phyloP scores from a whole-genome alignment of 371 early-diverging fungal genomes.

The Catenaria anguillulae region DNA sequence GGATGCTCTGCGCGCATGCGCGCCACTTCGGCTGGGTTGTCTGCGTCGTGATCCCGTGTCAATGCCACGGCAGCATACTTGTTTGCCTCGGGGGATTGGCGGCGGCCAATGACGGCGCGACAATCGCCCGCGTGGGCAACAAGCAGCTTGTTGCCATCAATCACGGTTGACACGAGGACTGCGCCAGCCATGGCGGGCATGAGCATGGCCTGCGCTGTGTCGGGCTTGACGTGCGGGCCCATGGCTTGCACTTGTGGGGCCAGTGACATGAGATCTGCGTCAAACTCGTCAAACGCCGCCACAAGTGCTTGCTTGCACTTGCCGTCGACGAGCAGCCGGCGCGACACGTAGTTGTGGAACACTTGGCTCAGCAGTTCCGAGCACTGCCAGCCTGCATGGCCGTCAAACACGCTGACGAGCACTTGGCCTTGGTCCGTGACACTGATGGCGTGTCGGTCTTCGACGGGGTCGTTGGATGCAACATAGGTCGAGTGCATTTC shows the following conservation, averaged over 20 bases:
- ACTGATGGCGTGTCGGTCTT: neutral
- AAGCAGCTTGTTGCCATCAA: constrained; percentile 52
- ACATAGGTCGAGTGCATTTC: neutral
- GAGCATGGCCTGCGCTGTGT: neutral
- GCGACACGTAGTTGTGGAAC: constrained; percentile 1
- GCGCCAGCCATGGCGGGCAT: constrained; percentile 5
- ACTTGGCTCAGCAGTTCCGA: neutral
- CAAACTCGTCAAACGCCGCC: neutral
- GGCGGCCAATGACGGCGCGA: constrained; percentile 42
- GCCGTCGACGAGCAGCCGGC: neutral
- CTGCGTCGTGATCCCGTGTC: constrained; percentile 53
- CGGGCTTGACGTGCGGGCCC: neutral
- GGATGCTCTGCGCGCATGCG: constrained; percentile 60
- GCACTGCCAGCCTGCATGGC: constrained; percentile 6
- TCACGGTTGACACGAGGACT: neutral
- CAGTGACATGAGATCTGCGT: neutral
- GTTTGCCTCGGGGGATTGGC: constrained; percentile 10
- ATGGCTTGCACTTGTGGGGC: neutral
- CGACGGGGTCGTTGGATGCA: constrained; percentile 4
- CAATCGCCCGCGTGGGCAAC: constrained; percentile 32
- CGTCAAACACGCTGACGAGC: neutral
- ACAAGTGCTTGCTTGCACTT: neutral
- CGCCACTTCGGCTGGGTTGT: constrained; percentile 42
- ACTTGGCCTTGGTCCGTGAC: neutral
- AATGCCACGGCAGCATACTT: constrained; percentile 32